Conservation (phyloP, 495 filamentous ascomycete genomes). For the Saxophila tyrrhenica region DNA sequence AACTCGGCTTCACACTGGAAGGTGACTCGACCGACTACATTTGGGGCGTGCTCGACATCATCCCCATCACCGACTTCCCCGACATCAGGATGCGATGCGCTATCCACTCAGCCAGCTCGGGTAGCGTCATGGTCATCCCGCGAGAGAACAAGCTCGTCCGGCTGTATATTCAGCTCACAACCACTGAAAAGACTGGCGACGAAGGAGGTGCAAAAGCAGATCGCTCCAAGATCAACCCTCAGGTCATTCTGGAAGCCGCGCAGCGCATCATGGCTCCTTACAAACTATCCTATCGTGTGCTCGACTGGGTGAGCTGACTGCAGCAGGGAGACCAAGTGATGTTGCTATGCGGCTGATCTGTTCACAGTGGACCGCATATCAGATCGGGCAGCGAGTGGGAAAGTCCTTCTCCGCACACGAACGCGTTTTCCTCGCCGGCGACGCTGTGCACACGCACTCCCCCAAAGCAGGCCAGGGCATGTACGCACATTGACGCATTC, state of each 20-base stretch:
- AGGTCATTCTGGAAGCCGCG: constrained; percentile 47
- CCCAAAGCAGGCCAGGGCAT: constrained; percentile 80
- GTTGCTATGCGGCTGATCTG: background rate
- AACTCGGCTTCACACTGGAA: constrained; percentile 46
- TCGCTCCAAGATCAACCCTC: constrained; percentile 46
- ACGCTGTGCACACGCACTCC: constrained; percentile 73
- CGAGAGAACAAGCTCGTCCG: constrained; percentile 56
- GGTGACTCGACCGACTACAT: constrained; percentile 55
- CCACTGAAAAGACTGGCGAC: constrained; percentile 32
- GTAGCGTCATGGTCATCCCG: constrained; percentile 58
- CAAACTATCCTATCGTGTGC: constrained; percentile 46
- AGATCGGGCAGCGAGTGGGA: constrained; percentile 63
- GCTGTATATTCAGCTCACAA: constrained; percentile 58
- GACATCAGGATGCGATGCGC: constrained; percentile 59
- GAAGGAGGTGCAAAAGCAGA: constrained; percentile 29
- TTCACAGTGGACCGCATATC: constrained; percentile 42
- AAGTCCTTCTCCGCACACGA: constrained; percentile 54
- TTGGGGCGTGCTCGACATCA: constrained; percentile 52
- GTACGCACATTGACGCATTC: constrained; percentile 39
- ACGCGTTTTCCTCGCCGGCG: constrained; percentile 65
- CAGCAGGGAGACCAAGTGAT: background rate
- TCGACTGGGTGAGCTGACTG: constrained; percentile 39
- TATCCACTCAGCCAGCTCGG: constrained; percentile 52
- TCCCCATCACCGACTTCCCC: constrained; percentile 58
- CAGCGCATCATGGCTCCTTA: constrained; percentile 51